Evolutionary conservation across 2,329 filamentous ascomycete genomes (phyloP), one percentile per base, ranked within the genome.

Genomic region (Neonectria sp.): DNA sequence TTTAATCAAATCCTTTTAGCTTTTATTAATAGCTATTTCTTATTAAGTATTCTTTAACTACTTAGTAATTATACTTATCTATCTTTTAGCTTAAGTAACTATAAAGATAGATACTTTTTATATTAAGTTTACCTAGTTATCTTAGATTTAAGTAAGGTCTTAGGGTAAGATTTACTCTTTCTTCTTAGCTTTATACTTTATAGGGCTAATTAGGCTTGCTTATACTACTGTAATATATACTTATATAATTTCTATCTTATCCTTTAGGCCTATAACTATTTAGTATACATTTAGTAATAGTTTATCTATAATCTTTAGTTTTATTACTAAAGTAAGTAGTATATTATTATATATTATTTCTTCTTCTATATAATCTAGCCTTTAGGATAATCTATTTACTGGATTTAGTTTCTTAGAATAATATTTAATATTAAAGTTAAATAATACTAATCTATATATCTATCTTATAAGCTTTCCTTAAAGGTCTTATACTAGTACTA

Each of bases 361-460:
- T 3, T 1, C 8, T 43, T 43, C 4, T 43, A 43, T 43, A 43
- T 43, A 43, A 2, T 43, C 8, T 8, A 15, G 8, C n/a, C 7
- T n/a, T 6, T n/a, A n/a, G 9, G 4, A 43, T 7, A 43, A 2
- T n/a, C 15, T 43, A 43, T 43, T 8, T n/a, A 9, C n/a, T n/a
- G 12, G 7, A 5, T 43, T 43, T n/a, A 21, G 5, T 6, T 43
- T 43, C n/a, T 12, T 7, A n/a, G n/a, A 5, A 5, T 43, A 7
- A 21, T 43, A n/a, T n/a, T 43, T 43, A 43, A 43, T 43, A 43
- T 43, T 43, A 43, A 43, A 43, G 17, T 43, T n/a, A 43, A 43
- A 43, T n/a, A n/a, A 15, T n/a, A 9, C 4, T 21, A 43, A 9
- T 43, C 7, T 8, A 21, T 43, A 43, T 8, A n/a, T n/a, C n/a